Percentiles rank a stretch among this genome's conserved stretches.
These are phyloP conservation scores for Rhizoclosmatium globosum DNA, from an alignment of 192 early-diverging fungal species.

Conservation along the genomic window DNA sequence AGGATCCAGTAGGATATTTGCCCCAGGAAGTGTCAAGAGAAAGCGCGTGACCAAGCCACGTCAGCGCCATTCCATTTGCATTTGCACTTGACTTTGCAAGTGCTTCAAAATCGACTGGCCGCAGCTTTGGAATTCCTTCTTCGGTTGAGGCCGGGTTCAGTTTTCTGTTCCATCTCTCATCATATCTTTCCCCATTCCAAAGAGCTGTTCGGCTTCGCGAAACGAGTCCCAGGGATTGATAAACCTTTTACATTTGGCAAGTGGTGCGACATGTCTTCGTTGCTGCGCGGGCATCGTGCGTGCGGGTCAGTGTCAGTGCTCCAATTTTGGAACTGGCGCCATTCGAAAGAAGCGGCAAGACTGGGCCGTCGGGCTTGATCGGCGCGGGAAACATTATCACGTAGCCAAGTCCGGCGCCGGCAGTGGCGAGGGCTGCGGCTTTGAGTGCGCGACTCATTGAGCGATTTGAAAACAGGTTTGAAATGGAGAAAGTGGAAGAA, in stretches of 20 bases:
- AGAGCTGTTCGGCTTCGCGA: conserved; percentile 28
- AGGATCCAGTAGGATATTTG: conserved; percentile 77
- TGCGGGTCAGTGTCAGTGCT: background rate
- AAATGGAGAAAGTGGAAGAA: too few species aligned
- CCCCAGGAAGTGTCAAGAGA: conserved; percentile 67
- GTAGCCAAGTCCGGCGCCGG: too few species aligned
- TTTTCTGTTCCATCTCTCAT: background rate
- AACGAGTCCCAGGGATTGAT: conserved; percentile 67
- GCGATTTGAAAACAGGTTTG: too few species aligned
- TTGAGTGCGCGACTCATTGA: too few species aligned
- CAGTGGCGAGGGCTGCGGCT: too few species aligned
- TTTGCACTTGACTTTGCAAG: conserved; percentile 25
- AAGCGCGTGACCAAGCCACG: conserved; percentile 74
- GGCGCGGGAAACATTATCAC: too few species aligned
- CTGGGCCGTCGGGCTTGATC: too few species aligned
- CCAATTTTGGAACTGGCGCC: background rate
- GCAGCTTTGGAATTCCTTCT: conserved; percentile 22
- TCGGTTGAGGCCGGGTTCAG: background rate
- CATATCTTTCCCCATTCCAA: background rate
- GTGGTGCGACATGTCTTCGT: conserved; percentile 10
- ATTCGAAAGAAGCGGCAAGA: too few species aligned
- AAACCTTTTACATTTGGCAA: conserved; percentile 41
- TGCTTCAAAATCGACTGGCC: conserved; percentile 40
- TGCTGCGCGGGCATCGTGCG: background rate
- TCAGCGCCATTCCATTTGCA: conserved; percentile 50